Evolutionary conservation across 1,139 yeast genomes (phyloP), one percentile per base, ranked within the genome.

Genomic region (Eremothecium gossypii): DNA sequence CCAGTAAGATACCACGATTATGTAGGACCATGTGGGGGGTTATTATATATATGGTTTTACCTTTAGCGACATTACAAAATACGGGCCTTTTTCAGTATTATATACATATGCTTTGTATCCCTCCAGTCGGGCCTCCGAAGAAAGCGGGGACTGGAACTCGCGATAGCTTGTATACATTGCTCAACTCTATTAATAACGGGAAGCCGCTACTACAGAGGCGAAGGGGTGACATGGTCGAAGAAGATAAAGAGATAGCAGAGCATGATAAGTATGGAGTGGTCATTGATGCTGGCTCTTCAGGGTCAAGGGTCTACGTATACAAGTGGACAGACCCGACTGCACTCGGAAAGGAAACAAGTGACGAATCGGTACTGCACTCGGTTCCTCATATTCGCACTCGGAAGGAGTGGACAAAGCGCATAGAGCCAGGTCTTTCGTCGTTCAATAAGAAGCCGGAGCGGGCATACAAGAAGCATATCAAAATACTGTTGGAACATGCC

Each of bases 221-320:
- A 17, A 17, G 23, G 6, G 23, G 23, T 6, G 6, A 17, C 23
- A 17, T 17, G 23, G 23, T 17, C 5, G 23, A 17, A 17, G 23
- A 17, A 17, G 23, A 17, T 17, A 17, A 17, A 17, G 23, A 17
- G 23, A 6, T 17, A 6, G 23, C 23, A 6, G 23, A 17, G 23
- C 39, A 40, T 34, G 49, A 57, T 28, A 54, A 61, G 31, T 83
- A 79, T 62, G 91, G 91, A 38, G 76, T 83, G 20, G 89, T 82
- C 12, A 70, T 83, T 1, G 94, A 83, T 60, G 79, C 91, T 0
- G 94, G 94, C 1, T 81, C 91, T 0, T 81, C 89, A 0, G 94
- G 94, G 1, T 81, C 89, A 1, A 64, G 94, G 43, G 67, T 80
- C 10, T 83, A 80, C 58, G 72, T 83, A 9, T 83, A 79, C 57